Conservation (phyloP, 768 basidiomycete genomes). For the Lactarius indigo region DNA sequence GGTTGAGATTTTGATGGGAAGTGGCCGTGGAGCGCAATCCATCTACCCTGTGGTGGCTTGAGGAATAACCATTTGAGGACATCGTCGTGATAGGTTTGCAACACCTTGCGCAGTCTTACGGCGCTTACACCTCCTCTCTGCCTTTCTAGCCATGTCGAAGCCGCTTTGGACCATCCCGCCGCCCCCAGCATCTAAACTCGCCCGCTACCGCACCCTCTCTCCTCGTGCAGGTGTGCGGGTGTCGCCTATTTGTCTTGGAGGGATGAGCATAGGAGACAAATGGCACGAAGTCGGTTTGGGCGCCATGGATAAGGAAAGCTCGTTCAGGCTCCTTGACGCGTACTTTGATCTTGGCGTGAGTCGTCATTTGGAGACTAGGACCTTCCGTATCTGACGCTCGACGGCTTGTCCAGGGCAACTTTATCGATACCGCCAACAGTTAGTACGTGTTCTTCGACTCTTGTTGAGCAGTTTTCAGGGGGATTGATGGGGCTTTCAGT, state of each 20-base stretch:
- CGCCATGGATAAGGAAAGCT: slow-evolving; percentile 34
- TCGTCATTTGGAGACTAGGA: background rate
- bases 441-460: slow-evolving; percentile 29
- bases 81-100: background rate
- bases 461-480: no score
- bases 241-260: slow-evolving; percentile 38
- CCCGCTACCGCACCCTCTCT: slow-evolving; percentile 33
- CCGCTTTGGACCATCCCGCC: slow-evolving; percentile 12
- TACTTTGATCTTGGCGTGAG: slow-evolving; percentile 33
- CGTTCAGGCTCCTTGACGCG: slow-evolving; percentile 40
- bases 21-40: background rate
- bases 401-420: slow-evolving; percentile 27
- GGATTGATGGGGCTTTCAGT: slow-evolving; percentile 3
- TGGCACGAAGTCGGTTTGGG: slow-evolving; percentile 35
- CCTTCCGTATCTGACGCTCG: background rate
- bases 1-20: no score
- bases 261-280: slow-evolving; percentile 39
- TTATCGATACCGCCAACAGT: slow-evolving; percentile 37
- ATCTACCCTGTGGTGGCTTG: background rate
- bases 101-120: no score
- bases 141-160: background rate
- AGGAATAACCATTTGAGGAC: background rate
- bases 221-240: slow-evolving; percentile 37
- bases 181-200: slow-evolving; percentile 30
- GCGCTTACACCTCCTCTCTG: background rate